Percentiles rank a stretch among this genome's conserved stretches.
Evolutionary conservation across 306 rosid genomes (phyloP).

Genomic region (Luffa acutangula): DNA sequence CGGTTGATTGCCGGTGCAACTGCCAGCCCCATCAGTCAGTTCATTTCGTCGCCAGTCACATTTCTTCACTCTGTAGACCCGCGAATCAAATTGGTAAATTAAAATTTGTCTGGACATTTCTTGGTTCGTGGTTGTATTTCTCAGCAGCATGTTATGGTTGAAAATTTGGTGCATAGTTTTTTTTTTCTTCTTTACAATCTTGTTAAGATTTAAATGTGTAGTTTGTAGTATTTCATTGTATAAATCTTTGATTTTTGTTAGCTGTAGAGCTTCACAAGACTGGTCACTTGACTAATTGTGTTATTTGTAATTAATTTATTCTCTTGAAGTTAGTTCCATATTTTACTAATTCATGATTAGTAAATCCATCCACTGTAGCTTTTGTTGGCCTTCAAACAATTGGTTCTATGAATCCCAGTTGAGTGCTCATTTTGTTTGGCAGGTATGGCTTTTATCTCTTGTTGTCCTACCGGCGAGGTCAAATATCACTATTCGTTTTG

Average conservation of each 20-base stretch:
- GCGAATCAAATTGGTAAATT: constrained; percentile 67
- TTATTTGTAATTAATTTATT: not conserved
- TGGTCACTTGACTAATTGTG: not conserved
- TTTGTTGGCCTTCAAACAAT: not conserved
- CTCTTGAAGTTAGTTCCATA: not conserved
- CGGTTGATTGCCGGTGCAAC: constrained; percentile 77
- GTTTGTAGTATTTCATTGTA: not conserved
- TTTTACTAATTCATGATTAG: not conserved
- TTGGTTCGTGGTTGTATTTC: not conserved
- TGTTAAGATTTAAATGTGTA: not conserved
- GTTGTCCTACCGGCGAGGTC: constrained; percentile 91
- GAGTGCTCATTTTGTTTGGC: constrained; percentile 1
- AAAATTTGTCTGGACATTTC: not conserved
- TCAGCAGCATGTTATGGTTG: not conserved
- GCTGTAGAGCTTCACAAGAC: not conserved
- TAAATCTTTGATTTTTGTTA: not conserved
- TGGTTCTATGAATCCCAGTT: not conserved
- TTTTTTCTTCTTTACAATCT: not conserved
- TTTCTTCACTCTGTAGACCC: constrained; percentile 89
- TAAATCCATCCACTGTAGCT: not conserved
- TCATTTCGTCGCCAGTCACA: constrained; percentile 66
- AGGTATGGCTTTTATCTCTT: constrained; percentile 94
- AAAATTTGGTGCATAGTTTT: not conserved
- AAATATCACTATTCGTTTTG: constrained; percentile 52
- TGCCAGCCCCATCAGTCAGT: constrained; percentile 86